phyloP scores from a whole-genome alignment of 2,329 filamentous ascomycete genomes.

The Pseudogymnoascus sp. region DNA sequence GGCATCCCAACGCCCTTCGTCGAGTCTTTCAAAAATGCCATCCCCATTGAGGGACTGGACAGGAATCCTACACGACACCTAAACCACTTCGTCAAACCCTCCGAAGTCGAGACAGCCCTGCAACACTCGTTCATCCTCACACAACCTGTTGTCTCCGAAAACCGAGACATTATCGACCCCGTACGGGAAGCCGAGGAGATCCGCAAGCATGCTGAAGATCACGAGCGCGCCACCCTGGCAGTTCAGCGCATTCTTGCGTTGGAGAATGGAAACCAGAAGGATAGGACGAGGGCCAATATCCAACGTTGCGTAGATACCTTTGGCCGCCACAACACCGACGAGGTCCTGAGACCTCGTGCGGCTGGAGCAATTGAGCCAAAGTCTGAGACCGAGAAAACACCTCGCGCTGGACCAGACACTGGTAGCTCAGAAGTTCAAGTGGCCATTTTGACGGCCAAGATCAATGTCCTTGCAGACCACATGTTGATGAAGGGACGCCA shows the following conservation, averaged over 20 bases:
- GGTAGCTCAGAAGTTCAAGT: constrained; percentile 97
- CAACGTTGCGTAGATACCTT: constrained; percentile 78
- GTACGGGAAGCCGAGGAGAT: constrained; percentile 28
- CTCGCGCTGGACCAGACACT: constrained; percentile 81
- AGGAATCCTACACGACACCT: constrained; percentile 42
- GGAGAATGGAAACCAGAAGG: constrained; percentile 67
- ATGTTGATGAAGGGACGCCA: constrained; percentile 59
- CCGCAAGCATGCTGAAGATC: constrained; percentile 43
- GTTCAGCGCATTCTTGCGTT: constrained; percentile 72
- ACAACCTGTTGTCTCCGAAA: constrained; percentile 39
- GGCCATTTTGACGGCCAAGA: constrained; percentile 90
- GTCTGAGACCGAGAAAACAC: constrained; percentile 36
- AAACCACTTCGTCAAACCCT: constrained; percentile 66
- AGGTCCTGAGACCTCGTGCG: constrained; percentile 43
- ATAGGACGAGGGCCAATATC: constrained; percentile 74
- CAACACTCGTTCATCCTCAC: constrained; percentile 61
- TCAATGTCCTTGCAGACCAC: constrained; percentile 67
- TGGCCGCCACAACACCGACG: constrained; percentile 83
- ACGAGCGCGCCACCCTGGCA: constrained; percentile 64
- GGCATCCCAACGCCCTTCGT: constrained; percentile 76
- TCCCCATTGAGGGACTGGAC: constrained; percentile 35
- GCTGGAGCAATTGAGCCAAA: constrained; percentile 14
- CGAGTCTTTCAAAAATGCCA: constrained; percentile 60
- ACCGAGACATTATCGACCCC: constrained; percentile 34
- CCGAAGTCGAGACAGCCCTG: constrained; percentile 60